Evolutionary conservation across 306 rosid genomes (phyloP).

Genomic region (Quercus glauca): DNA sequence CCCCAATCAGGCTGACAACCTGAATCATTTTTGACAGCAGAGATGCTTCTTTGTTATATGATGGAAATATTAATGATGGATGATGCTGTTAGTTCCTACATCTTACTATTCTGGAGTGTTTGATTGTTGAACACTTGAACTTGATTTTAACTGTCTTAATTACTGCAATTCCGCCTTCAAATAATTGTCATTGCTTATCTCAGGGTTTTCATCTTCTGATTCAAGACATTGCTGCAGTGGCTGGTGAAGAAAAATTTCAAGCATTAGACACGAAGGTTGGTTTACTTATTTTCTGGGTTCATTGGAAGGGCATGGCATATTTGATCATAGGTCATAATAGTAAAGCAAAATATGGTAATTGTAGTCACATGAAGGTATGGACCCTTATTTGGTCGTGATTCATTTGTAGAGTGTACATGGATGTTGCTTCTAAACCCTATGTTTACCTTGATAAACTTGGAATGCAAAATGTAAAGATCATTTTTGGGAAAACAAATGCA

Average conservation of each 20-base stretch:
- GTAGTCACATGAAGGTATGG: neutral
- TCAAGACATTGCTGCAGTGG: constrained; percentile 53
- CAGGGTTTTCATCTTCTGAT: constrained; percentile 68
- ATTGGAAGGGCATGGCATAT: neutral
- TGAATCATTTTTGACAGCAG: too few species aligned
- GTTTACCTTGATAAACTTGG: neutral
- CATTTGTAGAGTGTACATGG: neutral
- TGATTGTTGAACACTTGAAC: neutral
- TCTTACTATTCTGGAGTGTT: neutral
- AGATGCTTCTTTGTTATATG: neutral
- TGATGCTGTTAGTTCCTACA: neutral
- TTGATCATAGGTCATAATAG: neutral
- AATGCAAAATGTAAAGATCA: neutral
- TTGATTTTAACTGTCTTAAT: neutral
- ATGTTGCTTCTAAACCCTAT: neutral
- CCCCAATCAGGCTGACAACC: too few species aligned
- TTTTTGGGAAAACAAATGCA: neutral
- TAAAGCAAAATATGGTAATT: neutral
- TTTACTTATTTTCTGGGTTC: constrained; percentile 7
- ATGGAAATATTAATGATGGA: neutral
- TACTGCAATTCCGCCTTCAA: constrained; percentile 1
- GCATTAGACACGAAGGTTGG: constrained; percentile 53
- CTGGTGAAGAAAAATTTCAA: constrained; percentile 36
- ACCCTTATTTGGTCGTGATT: neutral
- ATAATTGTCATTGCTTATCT: constrained; percentile 3